Conservation (phyloP, 306 rosid species). For the Quercus wislizeni region DNA sequence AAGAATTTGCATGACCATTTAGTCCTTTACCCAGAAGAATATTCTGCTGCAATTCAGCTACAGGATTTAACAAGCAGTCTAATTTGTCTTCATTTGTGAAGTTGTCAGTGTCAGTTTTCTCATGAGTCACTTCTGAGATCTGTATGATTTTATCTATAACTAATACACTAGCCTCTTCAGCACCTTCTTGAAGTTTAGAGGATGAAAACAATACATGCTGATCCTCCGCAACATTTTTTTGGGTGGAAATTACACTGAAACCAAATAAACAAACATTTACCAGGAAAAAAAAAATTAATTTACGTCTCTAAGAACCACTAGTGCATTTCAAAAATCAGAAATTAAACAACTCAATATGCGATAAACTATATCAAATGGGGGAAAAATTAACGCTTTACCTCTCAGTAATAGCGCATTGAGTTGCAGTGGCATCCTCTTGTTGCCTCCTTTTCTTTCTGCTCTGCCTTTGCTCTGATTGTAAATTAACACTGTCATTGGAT, state of each 20-base stretch:
- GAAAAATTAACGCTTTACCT: conserved; percentile 35
- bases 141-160: conserved; percentile 61
- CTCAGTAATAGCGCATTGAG: conserved; percentile 31
- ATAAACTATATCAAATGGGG: conserved; percentile 1
- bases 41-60: conserved; percentile 21
- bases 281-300: conserved; percentile 6
- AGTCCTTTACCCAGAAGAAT: conserved; percentile 16
- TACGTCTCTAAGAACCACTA: neutral
- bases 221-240: conserved; percentile 29
- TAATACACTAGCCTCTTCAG: conserved; percentile 47
- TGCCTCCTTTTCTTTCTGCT: conserved; percentile 65
- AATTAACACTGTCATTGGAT: conserved; percentile 26
- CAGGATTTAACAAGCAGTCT: conserved; percentile 20
- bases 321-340: conserved; percentile 4
- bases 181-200: conserved; percentile 39
- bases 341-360: neutral
- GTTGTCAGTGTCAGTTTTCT: conserved; percentile 35
- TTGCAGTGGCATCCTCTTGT: conserved; percentile 26
- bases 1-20: conserved; percentile 33
- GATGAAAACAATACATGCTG: conserved; percentile 36
- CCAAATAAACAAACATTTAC: neutral
- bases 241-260: conserved; percentile 55
- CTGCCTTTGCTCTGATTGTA: conserved; percentile 31
- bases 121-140: conserved; percentile 59
- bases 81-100: conserved; percentile 22